Percentiles rank a stretch among this genome's conserved stretches.
These are phyloP conservation scores for Didymella pomorum DNA, from an alignment of 2,329 filamentous ascomycete genomes.

Conservation along the genomic window DNA sequence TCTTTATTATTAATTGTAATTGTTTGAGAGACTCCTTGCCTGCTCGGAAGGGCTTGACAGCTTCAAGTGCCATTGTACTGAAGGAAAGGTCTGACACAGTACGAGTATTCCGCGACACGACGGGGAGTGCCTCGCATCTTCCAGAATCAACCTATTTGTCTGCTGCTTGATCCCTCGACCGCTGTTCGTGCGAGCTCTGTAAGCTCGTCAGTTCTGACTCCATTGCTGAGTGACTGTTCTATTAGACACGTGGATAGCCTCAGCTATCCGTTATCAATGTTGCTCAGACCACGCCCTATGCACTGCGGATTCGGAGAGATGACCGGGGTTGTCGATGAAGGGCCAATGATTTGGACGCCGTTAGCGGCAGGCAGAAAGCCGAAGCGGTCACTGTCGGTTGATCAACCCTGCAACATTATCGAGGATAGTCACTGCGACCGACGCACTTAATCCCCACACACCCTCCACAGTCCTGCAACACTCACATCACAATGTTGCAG, in stretches of 20 bases:
- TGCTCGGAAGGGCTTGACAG: neutral
- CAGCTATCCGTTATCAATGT: constrained; percentile 33
- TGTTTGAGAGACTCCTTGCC: neutral
- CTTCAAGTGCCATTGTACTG: neutral
- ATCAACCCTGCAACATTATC: constrained; percentile 33
- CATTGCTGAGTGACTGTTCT: neutral
- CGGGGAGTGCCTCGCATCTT: too few relatives aligned
- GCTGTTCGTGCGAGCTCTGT: neutral
- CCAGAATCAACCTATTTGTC: too few relatives aligned
- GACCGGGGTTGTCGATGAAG: neutral
- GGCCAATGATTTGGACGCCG: constrained; percentile 16
- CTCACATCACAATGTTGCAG: constrained; percentile 46
- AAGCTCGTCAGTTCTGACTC: neutral
- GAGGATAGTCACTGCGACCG: constrained; percentile 20
- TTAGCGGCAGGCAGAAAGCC: constrained; percentile 21
- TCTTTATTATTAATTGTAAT: neutral
- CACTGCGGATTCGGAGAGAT: constrained; percentile 15
- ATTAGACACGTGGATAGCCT: constrained; percentile 33
- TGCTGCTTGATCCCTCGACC: neutral
- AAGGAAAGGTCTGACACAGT: too few relatives aligned
- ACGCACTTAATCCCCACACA: constrained; percentile 23
- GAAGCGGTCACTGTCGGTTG: constrained; percentile 35
- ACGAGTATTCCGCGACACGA: too few relatives aligned
- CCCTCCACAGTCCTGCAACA: constrained; percentile 23
- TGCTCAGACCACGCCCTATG: constrained; percentile 23